Evolutionary conservation across 192 early-diverging fungal genomes (phyloP), one percentile per base, ranked within the genome.

Genomic region (Spizellomyces punctatus): DNA sequence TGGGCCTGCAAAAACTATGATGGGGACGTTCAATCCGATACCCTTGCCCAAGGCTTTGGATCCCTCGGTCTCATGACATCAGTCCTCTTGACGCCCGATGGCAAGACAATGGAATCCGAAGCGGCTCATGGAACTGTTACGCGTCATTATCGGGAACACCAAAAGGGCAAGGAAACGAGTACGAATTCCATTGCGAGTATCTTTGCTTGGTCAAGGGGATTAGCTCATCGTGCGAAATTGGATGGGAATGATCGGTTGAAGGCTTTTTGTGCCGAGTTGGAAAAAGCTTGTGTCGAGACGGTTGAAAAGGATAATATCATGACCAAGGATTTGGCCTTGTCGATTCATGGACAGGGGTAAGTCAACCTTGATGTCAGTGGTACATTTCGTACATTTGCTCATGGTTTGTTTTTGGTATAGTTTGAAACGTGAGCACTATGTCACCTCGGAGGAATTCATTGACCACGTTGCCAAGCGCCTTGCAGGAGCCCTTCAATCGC

Each of bases 101-200:
- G 93, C 48, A 87, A 90, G 76, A 94, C 95, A 48, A 72, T 92
- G 73, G 96, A 99, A 77, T 91, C 94, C 62, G 96, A 99, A 77
- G 96, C 96, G 46, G 96, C 96, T 44, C 96, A 99, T 81, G 96
- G 96, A 69, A 95, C 95, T 19, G 96, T 98, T 57, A 96, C 95
- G 19, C 89, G 94, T 56, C 95, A 95, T 81, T 95, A 91, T 87
- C 76, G 83, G 21, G 93, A 96, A 79, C 94, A 99, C 86, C 96
- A 99, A 80, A 91, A 93, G 82, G 96, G 96, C 69, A 88, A 91
- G 44, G 87, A 92, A 73, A 99, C 96, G 5, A 72, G 90, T 42
- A 99, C 96, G 76, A 99, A 99, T 89, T 93, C 96, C 0, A 92
- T 99, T 61, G 96, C 96, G 22, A 93, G 90, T 43, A 98, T 99